Conservation (phyloP, 768 basidiomycete species). For the Boletus rex-veris region DNA sequence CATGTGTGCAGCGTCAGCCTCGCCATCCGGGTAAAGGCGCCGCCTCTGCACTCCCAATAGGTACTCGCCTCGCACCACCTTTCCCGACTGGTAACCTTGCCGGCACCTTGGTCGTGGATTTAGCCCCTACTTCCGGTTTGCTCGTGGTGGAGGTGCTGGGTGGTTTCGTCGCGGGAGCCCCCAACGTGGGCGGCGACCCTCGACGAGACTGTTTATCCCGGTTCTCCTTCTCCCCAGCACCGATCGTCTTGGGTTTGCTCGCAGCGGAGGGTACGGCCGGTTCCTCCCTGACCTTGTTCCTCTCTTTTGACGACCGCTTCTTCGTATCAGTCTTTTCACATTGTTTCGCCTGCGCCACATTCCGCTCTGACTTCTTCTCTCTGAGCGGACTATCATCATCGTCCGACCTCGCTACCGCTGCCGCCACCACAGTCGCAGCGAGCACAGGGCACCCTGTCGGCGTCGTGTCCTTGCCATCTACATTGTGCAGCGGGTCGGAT, state of each 20-base stretch:
- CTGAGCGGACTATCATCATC: slow-evolving; percentile 54
- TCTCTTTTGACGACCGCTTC: slow-evolving; percentile 37
- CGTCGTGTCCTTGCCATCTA: slow-evolving; percentile 21
- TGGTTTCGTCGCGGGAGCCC: slow-evolving; percentile 19
- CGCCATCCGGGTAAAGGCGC: slow-evolving; percentile 50
- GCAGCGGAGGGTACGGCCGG: slow-evolving; percentile 6
- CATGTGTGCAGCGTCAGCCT: slow-evolving; percentile 30
- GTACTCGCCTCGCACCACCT: slow-evolving; percentile 62
- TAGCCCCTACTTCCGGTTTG: slow-evolving; percentile 13
- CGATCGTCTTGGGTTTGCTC: slow-evolving; percentile 31
- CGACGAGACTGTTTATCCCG: slow-evolving; percentile 33
- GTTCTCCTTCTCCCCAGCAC: slow-evolving; percentile 35
- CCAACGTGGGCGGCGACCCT: slow-evolving; percentile 21
- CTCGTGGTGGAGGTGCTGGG: slow-evolving; percentile 1
- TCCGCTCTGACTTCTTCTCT: slow-evolving; percentile 45
- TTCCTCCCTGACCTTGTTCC: slow-evolving; percentile 37
- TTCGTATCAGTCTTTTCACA: slow-evolving; percentile 17
- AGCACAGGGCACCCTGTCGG: slow-evolving; percentile 23
- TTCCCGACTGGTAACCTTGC: slow-evolving; percentile 35
- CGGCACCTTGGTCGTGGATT: slow-evolving; percentile 10
- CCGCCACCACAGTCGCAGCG: not conserved
- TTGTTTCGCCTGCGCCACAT: slow-evolving; percentile 16
- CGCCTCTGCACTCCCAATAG: slow-evolving; percentile 63
- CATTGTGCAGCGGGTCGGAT: not conserved
- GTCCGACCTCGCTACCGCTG: slow-evolving; percentile 20